Conservation (phyloP, 495 filamentous ascomycete species). For the Hypoxylon fuscum region DNA sequence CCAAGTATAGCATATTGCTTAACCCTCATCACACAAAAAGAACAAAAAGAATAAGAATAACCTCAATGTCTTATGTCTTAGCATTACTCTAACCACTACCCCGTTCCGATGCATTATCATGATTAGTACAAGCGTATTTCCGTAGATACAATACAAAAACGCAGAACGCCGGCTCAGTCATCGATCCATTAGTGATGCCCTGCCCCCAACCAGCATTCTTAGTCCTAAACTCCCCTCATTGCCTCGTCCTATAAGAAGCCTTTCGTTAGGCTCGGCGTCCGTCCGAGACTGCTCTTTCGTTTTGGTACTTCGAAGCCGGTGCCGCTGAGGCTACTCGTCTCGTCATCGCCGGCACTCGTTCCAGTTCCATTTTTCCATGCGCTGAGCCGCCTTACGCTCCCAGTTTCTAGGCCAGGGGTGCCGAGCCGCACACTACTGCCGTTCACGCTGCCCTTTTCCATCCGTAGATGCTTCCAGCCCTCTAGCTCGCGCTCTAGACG, state of each 20-base stretch:
- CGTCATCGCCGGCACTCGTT: slow-evolving; percentile 40
- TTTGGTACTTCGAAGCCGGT: slow-evolving; percentile 59
- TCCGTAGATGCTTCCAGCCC: slow-evolving; percentile 78
- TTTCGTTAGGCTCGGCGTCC: slow-evolving; percentile 63
- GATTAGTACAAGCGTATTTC: slow-evolving; percentile 28
- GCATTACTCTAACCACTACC: slow-evolving; percentile 17
- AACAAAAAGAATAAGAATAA: background rate
- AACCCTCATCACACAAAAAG: background rate
- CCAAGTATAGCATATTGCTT: too few relatives aligned
- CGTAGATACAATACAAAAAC: slow-evolving; percentile 26
- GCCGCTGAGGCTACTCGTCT: slow-evolving; percentile 35
- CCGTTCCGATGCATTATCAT: slow-evolving; percentile 39
- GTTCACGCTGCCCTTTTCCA: slow-evolving; percentile 62
- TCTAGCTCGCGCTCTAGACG: slow-evolving; percentile 90
- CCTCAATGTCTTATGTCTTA: slow-evolving; percentile 11
- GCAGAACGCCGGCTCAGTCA: slow-evolving; percentile 2
- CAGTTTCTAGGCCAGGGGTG: slow-evolving; percentile 38
- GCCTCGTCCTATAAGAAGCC: slow-evolving; percentile 60
- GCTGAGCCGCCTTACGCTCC: slow-evolving; percentile 40
- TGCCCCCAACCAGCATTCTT: background rate
- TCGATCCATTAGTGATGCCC: slow-evolving; percentile 32
- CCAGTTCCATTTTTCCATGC: slow-evolving; percentile 48
- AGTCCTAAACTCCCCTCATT: background rate
- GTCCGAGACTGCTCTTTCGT: slow-evolving; percentile 64
- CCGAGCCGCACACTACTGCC: slow-evolving; percentile 47